Conservation (phyloP, 805 yeast species). For the Sugiyamaella lignohabitans region DNA sequence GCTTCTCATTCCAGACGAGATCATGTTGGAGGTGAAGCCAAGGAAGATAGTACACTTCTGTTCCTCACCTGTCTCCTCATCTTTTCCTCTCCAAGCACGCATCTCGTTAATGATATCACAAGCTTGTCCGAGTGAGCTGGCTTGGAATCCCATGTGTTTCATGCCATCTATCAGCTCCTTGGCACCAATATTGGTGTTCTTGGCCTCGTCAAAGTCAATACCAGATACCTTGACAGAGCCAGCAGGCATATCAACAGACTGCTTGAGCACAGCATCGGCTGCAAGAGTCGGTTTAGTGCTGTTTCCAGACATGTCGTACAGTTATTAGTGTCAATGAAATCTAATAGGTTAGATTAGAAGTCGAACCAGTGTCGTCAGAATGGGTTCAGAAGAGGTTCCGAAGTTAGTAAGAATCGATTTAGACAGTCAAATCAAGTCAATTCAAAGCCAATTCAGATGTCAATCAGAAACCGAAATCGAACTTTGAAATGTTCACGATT, state of each 20-base stretch:
- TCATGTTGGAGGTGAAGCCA: slow-evolving; percentile 95
- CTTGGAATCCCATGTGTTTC: slow-evolving; percentile 98
- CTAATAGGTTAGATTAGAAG: no score
- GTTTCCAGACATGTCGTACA: background rate
- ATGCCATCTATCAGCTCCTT: slow-evolving; percentile 70
- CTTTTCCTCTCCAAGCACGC: slow-evolving; percentile 86
- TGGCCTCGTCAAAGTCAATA: slow-evolving; percentile 77
- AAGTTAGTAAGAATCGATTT: no score
- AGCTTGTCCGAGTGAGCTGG: slow-evolving; percentile 75
- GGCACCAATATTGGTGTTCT: slow-evolving; percentile 73
- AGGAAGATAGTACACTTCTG: slow-evolving; percentile 87
- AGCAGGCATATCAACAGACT: slow-evolving; percentile 79
- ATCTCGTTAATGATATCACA: slow-evolving; percentile 89
- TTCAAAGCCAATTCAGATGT: no score
- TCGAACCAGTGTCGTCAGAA: no score
- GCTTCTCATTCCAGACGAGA: slow-evolving; percentile 90
- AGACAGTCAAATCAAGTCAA: no score
- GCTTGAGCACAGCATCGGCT: slow-evolving; percentile 84
- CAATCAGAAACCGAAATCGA: no score
- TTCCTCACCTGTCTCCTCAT: slow-evolving; percentile 42
- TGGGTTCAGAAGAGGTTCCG: no score
- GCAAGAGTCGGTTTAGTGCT: slow-evolving; percentile 55
- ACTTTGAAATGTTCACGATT: no score
- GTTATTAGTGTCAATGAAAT: background rate
- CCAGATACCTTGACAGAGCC: slow-evolving; percentile 76